Evolutionary conservation across 129 eudicot genomes (phyloP), one percentile per base, ranked within the genome.

Genomic region (Pulicaria dysenterica): DNA sequence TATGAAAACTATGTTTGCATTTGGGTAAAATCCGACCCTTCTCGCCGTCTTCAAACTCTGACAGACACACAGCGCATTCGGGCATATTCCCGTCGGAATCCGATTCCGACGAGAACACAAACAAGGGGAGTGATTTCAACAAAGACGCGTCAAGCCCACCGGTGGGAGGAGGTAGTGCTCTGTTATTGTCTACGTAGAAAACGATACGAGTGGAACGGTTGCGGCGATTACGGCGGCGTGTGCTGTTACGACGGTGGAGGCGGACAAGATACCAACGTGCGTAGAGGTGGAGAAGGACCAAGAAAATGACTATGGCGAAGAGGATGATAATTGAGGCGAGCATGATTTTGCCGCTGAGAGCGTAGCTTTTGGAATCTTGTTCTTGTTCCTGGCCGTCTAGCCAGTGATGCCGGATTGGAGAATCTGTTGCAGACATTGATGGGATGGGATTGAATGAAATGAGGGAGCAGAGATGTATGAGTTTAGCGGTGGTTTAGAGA

Each of bases 1-100:
- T 72, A 42, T 93, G 98, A 68, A 93, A 93, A 0, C 81, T 60
- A 40, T 93, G 98, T n/a, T 81, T 83, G 5, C 98, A 89, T 55
- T 87, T 87, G 8, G 98, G 99, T 58, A 95, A 69, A 16, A 81
- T 9, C 50, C 97, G 75, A 8, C 90, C 94, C n/a, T 49, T 75
- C 10, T 95, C 96, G 1, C 79, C 77, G 3, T 83, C 82, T 60
- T 86, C 97, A 50, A 95, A 95, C 64, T 95, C 96, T 64, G 99
- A 95, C 46, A 95, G 84, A 64, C 97, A 95, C 34, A 95, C 99
- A 12, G 97, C 96, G 59, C 97, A 95, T 51, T 90, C 99, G 31
- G 73, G 70, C 38, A 9, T 19, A 13, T 40, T 67, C 8, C 36
- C 58, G 12, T 53, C 68, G 12, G 81, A 44, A 46, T 54, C 16